Evolutionary conservation across 371 early-diverging fungal species (phyloP).

Genomic region (Mortierella sp.): DNA sequence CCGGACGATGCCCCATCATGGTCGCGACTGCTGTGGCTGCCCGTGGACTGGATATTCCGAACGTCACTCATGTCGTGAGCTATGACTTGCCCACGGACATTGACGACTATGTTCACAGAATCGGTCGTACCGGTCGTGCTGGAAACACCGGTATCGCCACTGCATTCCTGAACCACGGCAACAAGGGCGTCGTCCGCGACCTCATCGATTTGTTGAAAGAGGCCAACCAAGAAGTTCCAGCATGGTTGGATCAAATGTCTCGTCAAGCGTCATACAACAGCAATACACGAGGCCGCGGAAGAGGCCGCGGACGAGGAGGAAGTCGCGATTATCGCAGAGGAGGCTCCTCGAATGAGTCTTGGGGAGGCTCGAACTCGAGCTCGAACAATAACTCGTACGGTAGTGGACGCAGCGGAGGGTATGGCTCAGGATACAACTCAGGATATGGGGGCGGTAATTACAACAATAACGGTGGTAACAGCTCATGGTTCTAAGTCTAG

Average conservation of each 20-base stretch:
- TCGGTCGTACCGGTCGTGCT: constrained; percentile 99
- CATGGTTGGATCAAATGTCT: constrained; percentile 69
- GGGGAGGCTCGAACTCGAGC: constrained; percentile 15
- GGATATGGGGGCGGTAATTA: constrained; percentile 27
- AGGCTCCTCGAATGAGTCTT: constrained; percentile 25
- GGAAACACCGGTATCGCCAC: constrained; percentile 95
- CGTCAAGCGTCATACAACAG: background rate
- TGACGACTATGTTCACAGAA: constrained; percentile 98
- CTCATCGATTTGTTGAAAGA: constrained; percentile 91
- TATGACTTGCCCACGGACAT: constrained; percentile 96
- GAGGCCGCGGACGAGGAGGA: constrained; percentile 67
- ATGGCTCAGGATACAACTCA: constrained; percentile 11
- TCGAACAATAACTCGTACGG: constrained; percentile 10
- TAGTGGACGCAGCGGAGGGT: constrained; percentile 26
- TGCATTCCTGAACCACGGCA: constrained; percentile 97
- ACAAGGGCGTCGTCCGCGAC: constrained; percentile 89
- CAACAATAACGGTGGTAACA: constrained; percentile 18
- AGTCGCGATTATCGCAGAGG: constrained; percentile 58
- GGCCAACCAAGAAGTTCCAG: constrained; percentile 90
- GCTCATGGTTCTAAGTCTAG: constrained; percentile 1
- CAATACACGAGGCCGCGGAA: constrained; percentile 74
- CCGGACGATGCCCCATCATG: constrained; percentile 93
- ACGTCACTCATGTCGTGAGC: constrained; percentile 93
- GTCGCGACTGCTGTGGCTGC: constrained; percentile 99
- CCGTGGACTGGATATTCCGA: constrained; percentile 97